Base-by-base conservation (phyloP, 2,329 filamentous ascomycete genomes). In the Epichloe scottii region DNA sequence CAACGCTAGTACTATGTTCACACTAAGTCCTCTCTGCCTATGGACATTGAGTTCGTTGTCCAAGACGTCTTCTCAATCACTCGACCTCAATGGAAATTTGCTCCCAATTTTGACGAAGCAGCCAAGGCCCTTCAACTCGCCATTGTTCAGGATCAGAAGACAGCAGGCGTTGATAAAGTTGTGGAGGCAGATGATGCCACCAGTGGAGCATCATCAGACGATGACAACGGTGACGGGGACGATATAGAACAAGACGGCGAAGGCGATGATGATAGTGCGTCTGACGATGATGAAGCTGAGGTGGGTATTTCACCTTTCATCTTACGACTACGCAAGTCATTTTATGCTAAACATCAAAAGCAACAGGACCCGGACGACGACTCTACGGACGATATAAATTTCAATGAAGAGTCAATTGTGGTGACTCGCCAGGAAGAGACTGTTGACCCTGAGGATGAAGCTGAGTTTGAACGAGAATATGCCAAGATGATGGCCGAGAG, bases 401-500 rank as follows among this genome's bases (percentile, higher is more conserved):
- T 84, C 10, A 84, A 87, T 54, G 89, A 96, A 56, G 90, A 97
- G 64, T 82, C 87, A 23, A 95, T 97, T 58, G 79, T 96, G 42
- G 91, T 98, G 46, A 94, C 89, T 43, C 83, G 90, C 54, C 85
- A 91, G 62, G 87, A 95, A 65, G 89, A 96, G 64, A 81, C 91
- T 59, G 78, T 90, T 51, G 90, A 98, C 58, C 90, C 91, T 0
- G 90, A 96, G 69, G 89, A 85, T 40, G 93, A 98, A 62, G 93
- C 91, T 6, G 93, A 98, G 41, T 98, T 98, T 64, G 94, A 98
- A 63, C 87, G 91, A 60, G 93, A 97, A 68, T 93, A 95, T 66
- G 90, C 93, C 38, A 96, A 95, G 68, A 87, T 98, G 81, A 97
- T 98, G 91, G 81, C 90, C 48, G 93, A 98, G 67, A 96, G 91